phyloP scores from a whole-genome alignment of 306 rosid species.

The Medicago ruthenica region DNA sequence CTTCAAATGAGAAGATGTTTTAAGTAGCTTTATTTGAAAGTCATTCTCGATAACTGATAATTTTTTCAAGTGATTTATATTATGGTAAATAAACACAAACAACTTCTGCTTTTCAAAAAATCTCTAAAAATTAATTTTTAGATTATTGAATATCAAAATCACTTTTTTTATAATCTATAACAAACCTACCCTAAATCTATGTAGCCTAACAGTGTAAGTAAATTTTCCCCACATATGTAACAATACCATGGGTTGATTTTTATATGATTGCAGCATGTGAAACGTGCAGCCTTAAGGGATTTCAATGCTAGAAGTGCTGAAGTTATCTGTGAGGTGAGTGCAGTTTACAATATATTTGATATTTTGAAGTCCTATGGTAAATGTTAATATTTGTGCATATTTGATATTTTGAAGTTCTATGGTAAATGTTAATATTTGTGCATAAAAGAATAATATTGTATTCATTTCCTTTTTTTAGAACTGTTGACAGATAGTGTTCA shows the following conservation, averaged over 20 bases:
- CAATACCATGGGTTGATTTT: conserved; percentile 10
- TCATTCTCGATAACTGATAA: neutral
- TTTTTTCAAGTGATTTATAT: too few relatives aligned
- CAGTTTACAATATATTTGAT: conserved; percentile 13
- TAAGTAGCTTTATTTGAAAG: neutral
- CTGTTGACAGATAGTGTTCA: conserved; percentile 3
- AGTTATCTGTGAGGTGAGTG: conserved; percentile 82
- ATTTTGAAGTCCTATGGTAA: neutral
- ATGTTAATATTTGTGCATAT: neutral
- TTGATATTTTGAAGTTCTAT: conserved; percentile 6
- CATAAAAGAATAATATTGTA: too few relatives aligned
- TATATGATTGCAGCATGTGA: conserved; percentile 76
- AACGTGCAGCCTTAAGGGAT: conserved; percentile 71
- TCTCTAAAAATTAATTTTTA: too few relatives aligned
- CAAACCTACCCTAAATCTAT: neutral
- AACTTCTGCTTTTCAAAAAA: neutral
- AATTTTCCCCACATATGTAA: neutral
- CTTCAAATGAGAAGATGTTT: too few relatives aligned
- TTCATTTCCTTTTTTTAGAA: neutral
- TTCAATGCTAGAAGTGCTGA: conserved; percentile 82
- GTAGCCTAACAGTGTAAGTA: conserved; percentile 1
- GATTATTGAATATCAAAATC: neutral
- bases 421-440: too few relatives aligned
- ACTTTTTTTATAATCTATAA: neutral
- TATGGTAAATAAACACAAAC: neutral